These are phyloP conservation scores for Selaginella moellendorffii DNA, from an alignment of 75 land plant species.

Conservation along the genomic window DNA sequence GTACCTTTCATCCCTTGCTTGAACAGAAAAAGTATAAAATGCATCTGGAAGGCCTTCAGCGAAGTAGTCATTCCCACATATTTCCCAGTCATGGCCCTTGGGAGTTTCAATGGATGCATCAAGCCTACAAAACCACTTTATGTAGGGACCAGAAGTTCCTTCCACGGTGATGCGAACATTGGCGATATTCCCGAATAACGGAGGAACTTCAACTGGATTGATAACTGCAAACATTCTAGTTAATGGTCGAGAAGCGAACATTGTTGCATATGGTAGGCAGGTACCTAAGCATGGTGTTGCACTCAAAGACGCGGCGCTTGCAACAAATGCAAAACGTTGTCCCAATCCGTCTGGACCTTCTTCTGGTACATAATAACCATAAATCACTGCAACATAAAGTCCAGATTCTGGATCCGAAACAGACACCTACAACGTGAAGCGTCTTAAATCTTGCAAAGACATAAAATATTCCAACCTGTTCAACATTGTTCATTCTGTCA, in stretches of 20 bases:
- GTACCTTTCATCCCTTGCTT: constrained; percentile 3
- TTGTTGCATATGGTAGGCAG: not conserved
- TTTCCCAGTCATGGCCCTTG: not conserved
- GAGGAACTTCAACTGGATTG: no score
- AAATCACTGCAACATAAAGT: not conserved
- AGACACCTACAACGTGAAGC: not conserved
- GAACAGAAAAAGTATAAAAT: constrained; percentile 2
- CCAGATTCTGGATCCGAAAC: not conserved
- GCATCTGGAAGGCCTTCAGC: not conserved
- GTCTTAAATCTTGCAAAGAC: not conserved
- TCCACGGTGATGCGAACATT: not conserved
- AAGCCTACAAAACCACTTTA: not conserved
- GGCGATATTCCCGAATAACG: not conserved
- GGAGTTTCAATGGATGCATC: not conserved
- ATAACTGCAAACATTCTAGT: not conserved
- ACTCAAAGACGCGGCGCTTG: not conserved
- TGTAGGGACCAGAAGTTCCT: not conserved
- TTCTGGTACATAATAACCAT: not conserved
- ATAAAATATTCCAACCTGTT: not conserved
- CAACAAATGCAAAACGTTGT: constrained; percentile 5
- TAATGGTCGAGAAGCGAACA: not conserved
- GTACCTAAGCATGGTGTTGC: not conserved
- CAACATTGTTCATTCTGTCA: constrained; percentile 8
- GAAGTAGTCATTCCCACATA: not conserved
- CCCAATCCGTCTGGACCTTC: not conserved